Conservation (phyloP, 805 yeast genomes). For the Wickerhamomyces mucosus region DNA sequence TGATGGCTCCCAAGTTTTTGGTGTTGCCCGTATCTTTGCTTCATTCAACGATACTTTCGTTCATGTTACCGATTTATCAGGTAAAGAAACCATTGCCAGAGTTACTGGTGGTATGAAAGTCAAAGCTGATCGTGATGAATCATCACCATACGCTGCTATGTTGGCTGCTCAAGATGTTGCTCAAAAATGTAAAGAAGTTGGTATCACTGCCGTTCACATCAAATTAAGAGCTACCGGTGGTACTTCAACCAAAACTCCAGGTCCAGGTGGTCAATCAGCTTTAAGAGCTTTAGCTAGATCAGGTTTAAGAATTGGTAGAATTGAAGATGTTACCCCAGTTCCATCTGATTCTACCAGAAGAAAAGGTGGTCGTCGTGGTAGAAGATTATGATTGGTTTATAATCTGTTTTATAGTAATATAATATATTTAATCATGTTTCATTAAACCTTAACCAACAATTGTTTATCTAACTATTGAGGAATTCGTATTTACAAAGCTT, state of each 20-base stretch:
- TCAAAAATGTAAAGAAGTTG: constrained; percentile 97
- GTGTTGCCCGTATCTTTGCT: constrained; percentile 99
- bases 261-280: constrained; percentile 99
- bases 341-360: constrained; percentile 99
- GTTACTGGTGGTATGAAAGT: constrained; percentile 99
- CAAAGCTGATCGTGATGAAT: constrained; percentile 99
- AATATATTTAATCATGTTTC: no score
- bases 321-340: constrained; percentile 99
- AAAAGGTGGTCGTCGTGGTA: constrained; percentile 99
- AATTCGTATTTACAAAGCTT: no score
- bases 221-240: constrained; percentile 99
- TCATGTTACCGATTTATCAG: constrained; percentile 98
- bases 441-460: no score
- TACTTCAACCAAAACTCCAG: constrained; percentile 99
- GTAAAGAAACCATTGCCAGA: constrained; percentile 99
- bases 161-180: constrained; percentile 99
- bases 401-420: no score
- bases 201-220: constrained; percentile 98
- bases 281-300: constrained; percentile 99
- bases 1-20: constrained; percentile 98
- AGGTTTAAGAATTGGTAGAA: constrained; percentile 99
- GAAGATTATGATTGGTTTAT: constrained; percentile 73
- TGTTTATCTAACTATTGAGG: no score
- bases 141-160: constrained; percentile 99
- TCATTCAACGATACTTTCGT: constrained; percentile 99